These are phyloP conservation scores for Aspergillus arachidicola DNA, from an alignment of 2,329 filamentous ascomycete genomes.

Conservation along the genomic window DNA sequence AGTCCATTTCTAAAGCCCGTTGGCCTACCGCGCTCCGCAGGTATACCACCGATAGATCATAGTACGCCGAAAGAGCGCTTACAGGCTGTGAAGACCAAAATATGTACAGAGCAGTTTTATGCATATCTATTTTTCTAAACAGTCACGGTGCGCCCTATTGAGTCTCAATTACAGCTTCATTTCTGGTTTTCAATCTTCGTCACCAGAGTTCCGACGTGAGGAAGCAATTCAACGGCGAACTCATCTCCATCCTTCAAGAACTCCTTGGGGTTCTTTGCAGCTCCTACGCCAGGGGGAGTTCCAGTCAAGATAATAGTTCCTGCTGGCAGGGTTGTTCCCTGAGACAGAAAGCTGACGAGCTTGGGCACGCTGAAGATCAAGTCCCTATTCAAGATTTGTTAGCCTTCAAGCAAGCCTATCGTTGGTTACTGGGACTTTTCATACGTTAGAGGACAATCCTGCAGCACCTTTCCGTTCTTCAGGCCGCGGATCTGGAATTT, in stretches of 20 bases:
- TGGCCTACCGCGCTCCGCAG: no score
- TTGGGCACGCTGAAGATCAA: slow-evolving; percentile 57
- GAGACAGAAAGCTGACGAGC: slow-evolving; percentile 43
- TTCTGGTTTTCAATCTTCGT: slow-evolving; percentile 45
- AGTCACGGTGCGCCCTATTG: background rate
- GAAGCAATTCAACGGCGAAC: slow-evolving; percentile 53
- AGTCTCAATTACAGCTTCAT: background rate
- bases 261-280: slow-evolving; percentile 44
- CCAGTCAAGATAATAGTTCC: slow-evolving; percentile 50
- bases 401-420: slow-evolving; percentile 3
- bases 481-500: slow-evolving; percentile 38
- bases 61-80: no score
- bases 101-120: background rate
- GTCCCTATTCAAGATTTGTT: slow-evolving; percentile 43
- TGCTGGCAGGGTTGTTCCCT: slow-evolving; percentile 45
- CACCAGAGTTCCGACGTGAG: slow-evolving; percentile 53
- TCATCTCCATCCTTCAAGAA: slow-evolving; percentile 50
- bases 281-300: slow-evolving; percentile 47
- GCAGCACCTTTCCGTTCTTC: slow-evolving; percentile 56
- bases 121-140: background rate
- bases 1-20: no score
- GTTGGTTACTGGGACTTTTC: slow-evolving; percentile 10
- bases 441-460: slow-evolving; percentile 50
- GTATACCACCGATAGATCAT: no score
- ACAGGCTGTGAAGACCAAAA: background rate